Evolutionary conservation across 1,284 basidiomycete genomes (phyloP).

Genomic region (Cutaneotrichosporon curvatum): DNA sequence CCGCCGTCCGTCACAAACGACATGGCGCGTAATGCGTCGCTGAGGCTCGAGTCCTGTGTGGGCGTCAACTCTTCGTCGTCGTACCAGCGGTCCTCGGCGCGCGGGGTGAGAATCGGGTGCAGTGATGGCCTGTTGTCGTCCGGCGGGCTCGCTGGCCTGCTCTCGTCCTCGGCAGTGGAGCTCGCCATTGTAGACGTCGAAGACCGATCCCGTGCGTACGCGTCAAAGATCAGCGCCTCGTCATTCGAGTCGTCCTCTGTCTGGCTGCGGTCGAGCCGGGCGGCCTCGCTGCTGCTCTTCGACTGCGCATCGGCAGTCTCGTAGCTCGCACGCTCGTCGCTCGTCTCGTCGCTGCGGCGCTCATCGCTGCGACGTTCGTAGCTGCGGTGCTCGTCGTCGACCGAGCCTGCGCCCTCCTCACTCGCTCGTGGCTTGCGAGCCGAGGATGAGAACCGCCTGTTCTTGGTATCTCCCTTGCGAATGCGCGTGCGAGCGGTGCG

Average conservation of each 20-base stretch:
- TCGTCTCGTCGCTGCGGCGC: slow-evolving; percentile 18
- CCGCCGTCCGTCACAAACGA: slow-evolving; percentile 1
- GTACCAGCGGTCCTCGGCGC: slow-evolving; percentile 26
- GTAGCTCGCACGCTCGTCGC: slow-evolving; percentile 14
- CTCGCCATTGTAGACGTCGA: slow-evolving; percentile 19
- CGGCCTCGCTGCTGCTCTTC: slow-evolving; percentile 1
- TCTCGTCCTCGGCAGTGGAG: slow-evolving; percentile 45
- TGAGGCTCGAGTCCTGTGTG: slow-evolving; percentile 33
- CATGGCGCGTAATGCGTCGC: slow-evolving; percentile 15
- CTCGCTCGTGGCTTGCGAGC: too few species aligned
- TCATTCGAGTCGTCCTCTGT: slow-evolving; percentile 54
- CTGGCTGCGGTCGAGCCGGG: slow-evolving; percentile 11
- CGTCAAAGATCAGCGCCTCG: slow-evolving; percentile 71
- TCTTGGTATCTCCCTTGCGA: slow-evolving; percentile 65
- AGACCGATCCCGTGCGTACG: slow-evolving; percentile 53
- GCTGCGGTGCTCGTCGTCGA: too few species aligned
- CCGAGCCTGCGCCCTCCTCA: too few species aligned
- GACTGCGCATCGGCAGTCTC: slow-evolving; percentile 21
- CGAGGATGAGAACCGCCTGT: slow-evolving; percentile 48
- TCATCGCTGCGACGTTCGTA: slow-evolving; percentile 10
- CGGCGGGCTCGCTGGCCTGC: slow-evolving; percentile 26
- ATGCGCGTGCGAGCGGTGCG: slow-evolving; percentile 91
- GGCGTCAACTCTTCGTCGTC: slow-evolving; percentile 35
- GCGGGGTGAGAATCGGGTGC: slow-evolving; percentile 14
- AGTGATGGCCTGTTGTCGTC: slow-evolving; percentile 18